phyloP scores from a whole-genome alignment of 2,329 filamentous ascomycete genomes.

The Fusarium scirpi region DNA sequence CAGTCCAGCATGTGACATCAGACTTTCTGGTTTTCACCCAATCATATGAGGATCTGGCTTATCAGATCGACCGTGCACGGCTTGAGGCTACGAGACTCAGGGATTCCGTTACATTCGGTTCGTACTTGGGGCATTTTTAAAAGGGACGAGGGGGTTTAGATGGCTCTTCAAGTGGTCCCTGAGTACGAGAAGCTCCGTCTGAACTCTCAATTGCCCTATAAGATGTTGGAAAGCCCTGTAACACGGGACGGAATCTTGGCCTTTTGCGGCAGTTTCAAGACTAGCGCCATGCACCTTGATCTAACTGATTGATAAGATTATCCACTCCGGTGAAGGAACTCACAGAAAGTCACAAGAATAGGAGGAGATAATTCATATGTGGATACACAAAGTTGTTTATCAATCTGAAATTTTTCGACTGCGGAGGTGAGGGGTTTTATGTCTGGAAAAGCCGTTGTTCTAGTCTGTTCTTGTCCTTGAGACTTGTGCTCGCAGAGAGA shows the following conservation, averaged over 20 bases:
- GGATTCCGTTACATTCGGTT: slow-evolving; percentile 19
- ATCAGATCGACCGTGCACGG: slow-evolving; percentile 46
- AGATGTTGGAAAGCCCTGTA: slow-evolving; percentile 19
- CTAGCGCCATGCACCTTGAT: slow-evolving; percentile 45
- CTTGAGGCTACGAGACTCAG: slow-evolving; percentile 9
- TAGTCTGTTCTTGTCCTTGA: background rate
- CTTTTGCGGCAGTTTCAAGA: slow-evolving; percentile 4
- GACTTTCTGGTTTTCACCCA: slow-evolving; percentile 32
- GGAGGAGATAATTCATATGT: background rate
- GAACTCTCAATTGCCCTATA: slow-evolving; percentile 1
- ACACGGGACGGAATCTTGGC: slow-evolving; percentile 17
- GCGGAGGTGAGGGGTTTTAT: background rate
- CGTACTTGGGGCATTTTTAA: slow-evolving; percentile 4
- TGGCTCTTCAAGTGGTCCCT: slow-evolving; percentile 14
- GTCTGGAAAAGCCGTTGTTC: background rate
- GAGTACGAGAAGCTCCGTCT: slow-evolving; percentile 13
- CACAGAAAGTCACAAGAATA: slow-evolving; percentile 7
- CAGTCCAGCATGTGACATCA: slow-evolving; percentile 46
- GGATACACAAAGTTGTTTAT: background rate
- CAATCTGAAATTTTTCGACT: background rate
- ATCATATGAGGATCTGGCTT: slow-evolving; percentile 18
- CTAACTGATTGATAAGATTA: slow-evolving; percentile 50
- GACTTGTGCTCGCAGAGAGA: background rate
- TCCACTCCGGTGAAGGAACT: slow-evolving; percentile 14
- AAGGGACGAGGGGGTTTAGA: slow-evolving; percentile 14